Evolutionary conservation across 2,329 filamentous ascomycete species (phyloP).

Genomic region (Chrysosphaeria jannelii): DNA sequence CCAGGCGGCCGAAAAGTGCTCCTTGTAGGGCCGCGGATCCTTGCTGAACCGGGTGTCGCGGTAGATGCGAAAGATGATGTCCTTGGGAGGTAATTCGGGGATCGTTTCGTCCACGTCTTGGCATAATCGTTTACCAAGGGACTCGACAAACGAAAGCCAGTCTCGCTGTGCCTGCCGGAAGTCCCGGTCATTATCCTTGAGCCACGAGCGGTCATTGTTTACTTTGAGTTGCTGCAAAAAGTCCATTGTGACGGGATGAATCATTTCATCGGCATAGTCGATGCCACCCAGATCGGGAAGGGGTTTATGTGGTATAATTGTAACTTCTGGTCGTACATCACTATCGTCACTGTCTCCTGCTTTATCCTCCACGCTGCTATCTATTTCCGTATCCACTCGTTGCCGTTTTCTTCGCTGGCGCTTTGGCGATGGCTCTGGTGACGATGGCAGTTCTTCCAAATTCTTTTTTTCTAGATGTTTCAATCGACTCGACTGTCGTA

Average conservation of each 20-base stretch:
- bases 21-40: slow-evolving; percentile 63
- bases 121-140: slow-evolving; percentile 36
- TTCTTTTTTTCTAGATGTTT: slow-evolving; percentile 6
- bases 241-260: slow-evolving; percentile 26
- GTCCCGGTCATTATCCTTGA: slow-evolving; percentile 47
- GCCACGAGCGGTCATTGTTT: slow-evolving; percentile 27
- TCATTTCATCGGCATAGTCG: slow-evolving; percentile 18
- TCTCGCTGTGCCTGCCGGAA: slow-evolving; percentile 53
- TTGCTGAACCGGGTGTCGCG: slow-evolving; percentile 62
- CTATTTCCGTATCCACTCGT: background rate
- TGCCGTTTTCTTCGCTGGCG: slow-evolving; percentile 2
- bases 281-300: slow-evolving; percentile 12
- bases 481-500: slow-evolving; percentile 7
- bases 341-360: slow-evolving; percentile 10
- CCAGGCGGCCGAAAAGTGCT: slow-evolving; percentile 64
- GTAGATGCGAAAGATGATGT: slow-evolving; percentile 68
- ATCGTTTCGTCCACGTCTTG: slow-evolving; percentile 44
- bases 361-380: slow-evolving; percentile 8
- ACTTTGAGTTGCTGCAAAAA: slow-evolving; percentile 27
- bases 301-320: slow-evolving; percentile 13
- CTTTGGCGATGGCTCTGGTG: slow-evolving; percentile 1
- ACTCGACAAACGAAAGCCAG: slow-evolving; percentile 51
- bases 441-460: slow-evolving; percentile 3
- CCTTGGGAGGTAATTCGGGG: slow-evolving; percentile 61
- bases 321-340: slow-evolving; percentile 10